These are phyloP conservation scores for Tilletia indica DNA, from an alignment of 1,284 basidiomycete species.

Conservation along the genomic window DNA sequence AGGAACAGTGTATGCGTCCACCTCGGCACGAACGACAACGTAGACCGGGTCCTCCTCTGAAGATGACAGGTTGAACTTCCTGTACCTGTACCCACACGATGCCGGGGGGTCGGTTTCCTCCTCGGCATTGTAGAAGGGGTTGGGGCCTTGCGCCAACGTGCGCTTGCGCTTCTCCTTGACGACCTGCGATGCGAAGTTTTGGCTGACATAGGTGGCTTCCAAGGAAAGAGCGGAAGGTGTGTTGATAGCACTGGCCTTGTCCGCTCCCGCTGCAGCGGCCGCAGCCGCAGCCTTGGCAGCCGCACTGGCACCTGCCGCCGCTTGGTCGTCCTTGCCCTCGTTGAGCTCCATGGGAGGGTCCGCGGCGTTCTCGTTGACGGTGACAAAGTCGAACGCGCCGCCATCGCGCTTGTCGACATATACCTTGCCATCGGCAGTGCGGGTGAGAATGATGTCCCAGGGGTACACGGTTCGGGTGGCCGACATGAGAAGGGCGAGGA, in stretches of 20 bases:
- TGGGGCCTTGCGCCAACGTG: slow-evolving; percentile 76
- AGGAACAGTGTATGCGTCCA: slow-evolving; percentile 74
- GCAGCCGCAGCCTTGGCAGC: slow-evolving; percentile 42
- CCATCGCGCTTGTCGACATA: slow-evolving; percentile 95
- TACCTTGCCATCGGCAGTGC: slow-evolving; percentile 80
- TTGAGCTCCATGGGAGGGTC: slow-evolving; percentile 88
- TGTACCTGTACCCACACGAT: slow-evolving; percentile 92
- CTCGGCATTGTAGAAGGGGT: slow-evolving; percentile 88
- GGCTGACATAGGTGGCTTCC: slow-evolving; percentile 98
- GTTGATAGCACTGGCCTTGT: slow-evolving; percentile 74
- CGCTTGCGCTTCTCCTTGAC: slow-evolving; percentile 70
- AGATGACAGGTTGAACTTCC: slow-evolving; percentile 89
- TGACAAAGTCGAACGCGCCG: slow-evolving; percentile 91
- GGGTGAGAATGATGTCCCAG: slow-evolving; percentile 95
- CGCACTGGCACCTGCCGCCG: slow-evolving; percentile 19
- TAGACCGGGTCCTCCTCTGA: slow-evolving; percentile 77
- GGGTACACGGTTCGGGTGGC: slow-evolving; percentile 92
- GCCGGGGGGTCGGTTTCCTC: slow-evolving; percentile 93
- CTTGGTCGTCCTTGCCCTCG: slow-evolving; percentile 65
- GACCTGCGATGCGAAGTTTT: slow-evolving; percentile 96
- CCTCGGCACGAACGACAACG: slow-evolving; percentile 90
- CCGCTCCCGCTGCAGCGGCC: slow-evolving; percentile 22
- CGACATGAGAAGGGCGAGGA: slow-evolving; percentile 94
- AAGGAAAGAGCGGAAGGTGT: slow-evolving; percentile 88
- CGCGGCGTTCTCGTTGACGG: slow-evolving; percentile 96